A percentile compares a stretch with the other conserved stretches of the same genome.
Evolutionary conservation across 2,329 filamentous ascomycete genomes (phyloP).

Genomic region (Pestalotiopsis sp.): DNA sequence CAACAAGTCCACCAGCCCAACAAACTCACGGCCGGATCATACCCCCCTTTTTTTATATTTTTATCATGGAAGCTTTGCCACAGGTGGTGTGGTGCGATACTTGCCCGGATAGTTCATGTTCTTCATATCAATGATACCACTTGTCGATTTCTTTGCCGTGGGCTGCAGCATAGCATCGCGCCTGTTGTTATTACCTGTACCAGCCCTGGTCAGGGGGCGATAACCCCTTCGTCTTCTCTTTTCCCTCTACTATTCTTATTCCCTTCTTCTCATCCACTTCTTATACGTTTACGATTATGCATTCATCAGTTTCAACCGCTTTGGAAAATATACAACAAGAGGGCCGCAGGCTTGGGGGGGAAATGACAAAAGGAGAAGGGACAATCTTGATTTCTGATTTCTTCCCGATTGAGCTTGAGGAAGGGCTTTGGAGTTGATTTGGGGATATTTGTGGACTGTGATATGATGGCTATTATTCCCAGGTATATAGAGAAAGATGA

Average conservation of each 20-base stretch:
- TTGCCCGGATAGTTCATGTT: background rate
- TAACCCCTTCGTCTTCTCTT: background rate
- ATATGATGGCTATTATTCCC: background rate
- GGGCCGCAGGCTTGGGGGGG: background rate
- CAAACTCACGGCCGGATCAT: background rate
- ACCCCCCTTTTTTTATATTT: background rate
- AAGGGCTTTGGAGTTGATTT: background rate
- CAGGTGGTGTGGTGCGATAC: background rate
- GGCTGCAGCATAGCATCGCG: constrained; percentile 6
- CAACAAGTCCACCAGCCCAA: background rate
- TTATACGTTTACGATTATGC: background rate
- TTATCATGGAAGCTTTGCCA: background rate
- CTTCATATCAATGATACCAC: constrained; percentile 14
- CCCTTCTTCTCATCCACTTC: background rate
- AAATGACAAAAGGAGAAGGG: background rate
- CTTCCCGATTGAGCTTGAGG: background rate
- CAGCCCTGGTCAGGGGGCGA: background rate
- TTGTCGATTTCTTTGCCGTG: constrained; percentile 9
- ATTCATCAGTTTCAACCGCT: background rate
- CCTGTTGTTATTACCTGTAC: background rate
- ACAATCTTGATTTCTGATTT: background rate
- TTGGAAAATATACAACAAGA: background rate
- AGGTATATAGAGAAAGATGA: background rate
- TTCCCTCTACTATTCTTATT: background rate
- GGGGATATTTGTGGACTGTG: background rate